These are phyloP conservation scores for Carallia pectinifolia DNA, from an alignment of 345 rosid species.

Conservation along the genomic window DNA sequence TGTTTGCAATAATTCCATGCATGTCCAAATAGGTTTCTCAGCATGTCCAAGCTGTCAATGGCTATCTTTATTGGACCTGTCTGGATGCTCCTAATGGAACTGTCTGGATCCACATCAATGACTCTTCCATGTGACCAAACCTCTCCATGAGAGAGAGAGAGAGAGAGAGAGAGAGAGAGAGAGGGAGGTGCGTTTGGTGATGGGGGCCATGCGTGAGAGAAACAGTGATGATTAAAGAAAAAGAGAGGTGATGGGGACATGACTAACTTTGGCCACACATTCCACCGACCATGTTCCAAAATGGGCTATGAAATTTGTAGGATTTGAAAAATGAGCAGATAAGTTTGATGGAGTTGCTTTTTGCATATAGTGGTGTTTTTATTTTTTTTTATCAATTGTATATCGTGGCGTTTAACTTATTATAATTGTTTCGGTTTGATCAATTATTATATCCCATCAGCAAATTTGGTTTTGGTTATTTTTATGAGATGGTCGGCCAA, in stretches of 20 bases:
- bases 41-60: conserved; percentile 32
- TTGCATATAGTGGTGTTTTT: not conserved
- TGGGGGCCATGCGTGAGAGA: conserved; percentile 3
- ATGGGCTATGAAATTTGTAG: not conserved
- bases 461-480: not conserved
- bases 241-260: not conserved
- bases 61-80: conserved; percentile 41
- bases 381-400: too few species aligned
- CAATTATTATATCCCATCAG: too few species aligned
- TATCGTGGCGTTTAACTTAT: not conserved
- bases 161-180: too few species aligned
- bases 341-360: not conserved
- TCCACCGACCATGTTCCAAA: conserved; percentile 44
- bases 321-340: conserved; percentile 19
- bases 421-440: conserved; percentile 1
- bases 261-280: conserved; percentile 31
- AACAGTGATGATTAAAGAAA: not conserved
- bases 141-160: not conserved
- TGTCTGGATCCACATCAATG: conserved; percentile 54
- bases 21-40: conserved; percentile 16
- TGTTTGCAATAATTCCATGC: conserved; percentile 12
- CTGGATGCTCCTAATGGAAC: conserved; percentile 41
- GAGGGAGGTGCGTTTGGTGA: not conserved
- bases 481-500: not conserved
- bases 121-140: conserved; percentile 33